A percentile compares a stretch with the other conserved stretches of the same genome.
These are phyloP conservation scores for Drosera capensis DNA, from an alignment of 148 eudicot genomes.

Conservation along the genomic window DNA sequence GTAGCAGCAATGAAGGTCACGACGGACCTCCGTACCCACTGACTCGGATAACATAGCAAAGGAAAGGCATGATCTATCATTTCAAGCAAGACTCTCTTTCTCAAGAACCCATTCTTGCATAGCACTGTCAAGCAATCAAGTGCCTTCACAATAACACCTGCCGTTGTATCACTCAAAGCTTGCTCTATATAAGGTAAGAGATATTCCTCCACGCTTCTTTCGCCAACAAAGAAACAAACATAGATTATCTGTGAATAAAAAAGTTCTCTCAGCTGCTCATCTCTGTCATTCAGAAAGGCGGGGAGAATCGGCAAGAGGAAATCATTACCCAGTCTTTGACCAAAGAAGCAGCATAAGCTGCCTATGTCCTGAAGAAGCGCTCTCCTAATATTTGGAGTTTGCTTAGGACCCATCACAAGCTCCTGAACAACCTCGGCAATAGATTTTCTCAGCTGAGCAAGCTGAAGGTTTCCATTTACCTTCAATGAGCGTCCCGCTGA, in stretches of 20 bases:
- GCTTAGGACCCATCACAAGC: constrained; percentile 96
- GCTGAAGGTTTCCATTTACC: constrained; percentile 51
- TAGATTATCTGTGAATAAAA: constrained; percentile 80
- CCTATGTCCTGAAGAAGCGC: constrained; percentile 88
- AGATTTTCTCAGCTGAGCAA: constrained; percentile 71
- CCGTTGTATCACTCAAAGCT: constrained; percentile 76
- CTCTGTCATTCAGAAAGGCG: constrained; percentile 87
- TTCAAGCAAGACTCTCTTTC: constrained; percentile 71
- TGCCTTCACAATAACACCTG: constrained; percentile 82
- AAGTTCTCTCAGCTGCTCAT: constrained; percentile 82
- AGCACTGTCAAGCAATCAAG: constrained; percentile 71
- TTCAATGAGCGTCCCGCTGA: constrained; percentile 32
- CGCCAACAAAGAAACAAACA: constrained; percentile 94
- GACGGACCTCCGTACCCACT: constrained; percentile 79
- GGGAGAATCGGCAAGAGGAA: constrained; percentile 86
- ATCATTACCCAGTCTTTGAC: constrained; percentile 88
- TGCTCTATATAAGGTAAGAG: constrained; percentile 88
- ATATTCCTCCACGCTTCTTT: constrained; percentile 96
- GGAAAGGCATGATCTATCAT: constrained; percentile 85
- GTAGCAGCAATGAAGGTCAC: constrained; percentile 77
- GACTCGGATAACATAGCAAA: constrained; percentile 83
- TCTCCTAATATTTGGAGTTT: constrained; percentile 95
- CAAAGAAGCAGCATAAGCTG: constrained; percentile 88
- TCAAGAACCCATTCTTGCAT: constrained; percentile 59
- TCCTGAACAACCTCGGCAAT: constrained; percentile 96